phyloP scores from a whole-genome alignment of 2,329 filamentous ascomycete genomes.

The Sclerotinia spermophila region DNA sequence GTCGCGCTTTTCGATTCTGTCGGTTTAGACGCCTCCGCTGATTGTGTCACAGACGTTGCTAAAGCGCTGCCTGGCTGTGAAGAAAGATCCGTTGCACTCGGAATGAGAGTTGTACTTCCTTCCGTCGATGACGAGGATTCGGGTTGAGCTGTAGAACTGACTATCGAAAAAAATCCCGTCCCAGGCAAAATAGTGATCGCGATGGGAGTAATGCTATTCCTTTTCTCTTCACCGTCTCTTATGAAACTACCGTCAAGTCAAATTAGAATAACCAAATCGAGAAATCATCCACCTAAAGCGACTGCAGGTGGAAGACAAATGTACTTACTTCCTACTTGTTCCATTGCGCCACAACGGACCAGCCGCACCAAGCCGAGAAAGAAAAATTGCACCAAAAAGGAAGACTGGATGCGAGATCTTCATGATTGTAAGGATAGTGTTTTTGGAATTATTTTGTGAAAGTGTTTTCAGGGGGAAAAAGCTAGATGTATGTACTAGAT shows the following conservation, averaged over 20 bases:
- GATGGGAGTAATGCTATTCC: background rate
- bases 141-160: background rate
- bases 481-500: background rate
- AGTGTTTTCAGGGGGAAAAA: background rate
- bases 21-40: background rate
- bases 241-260: background rate
- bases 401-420: background rate
- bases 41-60: background rate
- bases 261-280: background rate
- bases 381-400: background rate
- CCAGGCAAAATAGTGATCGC: slow-evolving; percentile 6
- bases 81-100: background rate
- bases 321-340: slow-evolving; percentile 11
- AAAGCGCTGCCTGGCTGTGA: background rate
- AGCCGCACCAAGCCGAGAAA: background rate
- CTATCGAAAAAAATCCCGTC: background rate
- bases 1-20: background rate
- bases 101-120: background rate
- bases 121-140: background rate
- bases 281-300: background rate
- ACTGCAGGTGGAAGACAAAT: background rate
- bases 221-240: background rate
- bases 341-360: slow-evolving; percentile 12
- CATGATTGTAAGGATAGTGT: background rate
- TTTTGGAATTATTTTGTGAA: background rate